phyloP scores from a whole-genome alignment of 1,284 basidiomycete genomes.

The Puccinia hordei region DNA sequence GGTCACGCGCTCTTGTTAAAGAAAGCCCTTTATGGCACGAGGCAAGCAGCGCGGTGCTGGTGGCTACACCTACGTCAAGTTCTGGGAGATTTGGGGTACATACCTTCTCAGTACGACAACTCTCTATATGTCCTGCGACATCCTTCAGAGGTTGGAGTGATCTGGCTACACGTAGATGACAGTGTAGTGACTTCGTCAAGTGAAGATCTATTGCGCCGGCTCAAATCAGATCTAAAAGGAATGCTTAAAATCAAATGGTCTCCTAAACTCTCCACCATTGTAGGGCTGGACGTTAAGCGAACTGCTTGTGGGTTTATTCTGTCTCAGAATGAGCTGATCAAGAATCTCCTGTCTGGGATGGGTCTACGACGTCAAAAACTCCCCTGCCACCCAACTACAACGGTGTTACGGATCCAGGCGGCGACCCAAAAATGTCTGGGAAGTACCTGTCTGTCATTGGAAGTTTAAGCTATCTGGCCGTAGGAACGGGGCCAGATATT shows the following conservation, averaged over 20 bases:
- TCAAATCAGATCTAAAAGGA: neutral
- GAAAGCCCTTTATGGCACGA: conserved; percentile 1
- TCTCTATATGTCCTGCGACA: neutral
- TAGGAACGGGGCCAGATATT: no score
- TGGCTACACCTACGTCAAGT: neutral
- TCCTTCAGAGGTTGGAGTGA: neutral
- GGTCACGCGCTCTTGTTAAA: neutral
- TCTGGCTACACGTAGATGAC: conserved; percentile 32
- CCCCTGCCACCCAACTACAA: conserved; percentile 2
- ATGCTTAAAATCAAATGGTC: conserved; percentile 14
- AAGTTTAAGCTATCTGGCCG: no score
- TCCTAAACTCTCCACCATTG: neutral
- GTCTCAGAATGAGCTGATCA: neutral
- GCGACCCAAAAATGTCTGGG: no score
- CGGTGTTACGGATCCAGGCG: no score
- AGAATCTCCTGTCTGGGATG: neutral
- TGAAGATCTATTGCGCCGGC: neutral
- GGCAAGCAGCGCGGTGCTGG: conserved; percentile 12
- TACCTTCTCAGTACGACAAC: no score
- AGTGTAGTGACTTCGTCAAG: neutral
- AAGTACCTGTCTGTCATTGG: no score
- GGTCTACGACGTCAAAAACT: neutral
- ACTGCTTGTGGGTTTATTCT: neutral
- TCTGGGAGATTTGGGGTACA: neutral
- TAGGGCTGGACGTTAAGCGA: neutral